Evolutionary conservation across 257 asterid genomes (phyloP), one percentile per base, ranked within the genome.

Genomic region (Cinchona pubescens): DNA sequence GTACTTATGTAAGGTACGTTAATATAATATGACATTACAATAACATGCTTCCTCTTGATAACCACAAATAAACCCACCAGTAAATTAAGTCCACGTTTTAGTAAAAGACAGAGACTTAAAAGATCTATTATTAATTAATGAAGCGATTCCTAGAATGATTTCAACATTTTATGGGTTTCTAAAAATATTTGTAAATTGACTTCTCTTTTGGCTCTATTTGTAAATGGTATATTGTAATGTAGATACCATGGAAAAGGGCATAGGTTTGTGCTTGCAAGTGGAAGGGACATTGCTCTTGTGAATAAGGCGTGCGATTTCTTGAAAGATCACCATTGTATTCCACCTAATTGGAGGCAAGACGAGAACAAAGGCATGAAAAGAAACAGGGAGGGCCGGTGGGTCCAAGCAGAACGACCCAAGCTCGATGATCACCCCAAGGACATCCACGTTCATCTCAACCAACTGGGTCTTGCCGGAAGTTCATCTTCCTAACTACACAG

Each of bases 231-330:
- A n/a, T n/a, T n/a, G n/a, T 21, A 25, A 10, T 51, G 81, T 80
- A 84, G 92, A 29, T 86, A 86, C 77, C 90, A 84, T 29, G 90
- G 90, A 32, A 82, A 72, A 63, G 92, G 88, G 34, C 80, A 76
- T 55, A 70, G 85, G 66, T 88, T 88, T 21, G 73, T 76, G 79
- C 74, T 81, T 0, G 80, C 77, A 32, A 79, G 27, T 7, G 86
- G 82, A 6, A 84, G 90, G 60, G 92, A 88, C 45, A 73, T 75
- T 21, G 88, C 92, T 4, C 78, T 88, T 51, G 90, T 88, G 59
- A 88, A 88, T 69, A 88, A 86, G 68, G 84, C 62, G 1, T 76
- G 90, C 49, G 88, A 84, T 34, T 84, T 84, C 76, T 75, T 88
- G 69, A 84, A 84, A 71, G 86, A 86, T 63, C 86, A 68, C 43